Evolutionary conservation across 257 asterid species (phyloP), one percentile per base, ranked within the genome.

Genomic region (Ocimum tenuiflorum): DNA sequence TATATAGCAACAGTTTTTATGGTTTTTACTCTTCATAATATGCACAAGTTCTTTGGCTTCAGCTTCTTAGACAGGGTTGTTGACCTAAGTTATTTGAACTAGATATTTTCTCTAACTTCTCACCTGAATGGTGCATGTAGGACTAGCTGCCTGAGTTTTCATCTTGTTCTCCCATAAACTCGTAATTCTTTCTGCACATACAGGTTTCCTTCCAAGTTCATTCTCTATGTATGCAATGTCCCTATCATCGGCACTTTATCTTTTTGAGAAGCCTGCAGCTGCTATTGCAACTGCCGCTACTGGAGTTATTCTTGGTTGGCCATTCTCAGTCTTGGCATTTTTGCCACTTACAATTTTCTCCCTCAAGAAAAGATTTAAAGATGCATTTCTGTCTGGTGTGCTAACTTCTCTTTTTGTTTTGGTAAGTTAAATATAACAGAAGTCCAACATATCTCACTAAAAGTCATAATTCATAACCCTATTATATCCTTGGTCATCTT

Each of bases 281-380:
- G 92, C 96, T 62, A 92, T 94, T 75, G 84, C 88, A 36, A 45
- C 77, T 75, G 96, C 99, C 11, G 99, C 95, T 9, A 63, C 79
- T 78, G 99, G 99, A 60, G 96, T 94, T 63, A 81, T 90, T 76
- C 87, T 94, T 55, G 97, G 99, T 49, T 94, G 99, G 99, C 97
- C 99, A 56, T 94, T 94, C 85, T 81, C 99, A 18, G 52, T 90
- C 83, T 83, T 94, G 78, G 95, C 97, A 33, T 86, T 94, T 81
- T 92, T 90, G 68, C 99, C 99, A 5, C 78, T 94, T 62, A 88
- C 99, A 60, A 56, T 88, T 58, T 88, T 83, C 85, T 79, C 95
- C 64, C 73, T 94, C 73, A 18, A 74, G 56, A 86, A 79, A 80
- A 79, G 81, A 59, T 88, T 85, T 75, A 88, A 82, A 61, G 80